phyloP scores from a whole-genome alignment of 305 asterid species.

The Ilex paraguariensis region DNA sequence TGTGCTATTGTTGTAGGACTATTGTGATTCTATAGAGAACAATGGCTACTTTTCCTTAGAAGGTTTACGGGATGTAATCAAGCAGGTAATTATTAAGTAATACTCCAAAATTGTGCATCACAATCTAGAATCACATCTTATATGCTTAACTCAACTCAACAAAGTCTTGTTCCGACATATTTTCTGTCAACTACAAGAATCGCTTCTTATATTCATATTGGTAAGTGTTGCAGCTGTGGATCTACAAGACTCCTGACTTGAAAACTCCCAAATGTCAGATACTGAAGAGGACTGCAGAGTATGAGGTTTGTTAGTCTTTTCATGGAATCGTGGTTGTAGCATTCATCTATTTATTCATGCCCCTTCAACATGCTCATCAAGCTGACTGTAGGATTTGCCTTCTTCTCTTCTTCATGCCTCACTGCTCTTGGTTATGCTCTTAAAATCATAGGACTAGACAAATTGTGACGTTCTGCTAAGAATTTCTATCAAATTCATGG shows the following conservation, averaged over 20 bases:
- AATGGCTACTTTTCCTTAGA: slow-evolving; percentile 72
- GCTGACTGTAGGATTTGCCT: no score
- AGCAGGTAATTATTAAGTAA: slow-evolving; percentile 41
- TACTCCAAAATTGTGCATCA: no score
- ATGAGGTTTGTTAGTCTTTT: slow-evolving; percentile 48
- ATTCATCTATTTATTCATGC: neutral
- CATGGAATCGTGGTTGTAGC: neutral
- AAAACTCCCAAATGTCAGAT: slow-evolving; percentile 76
- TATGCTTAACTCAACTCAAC: no score
- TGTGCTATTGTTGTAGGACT: slow-evolving; percentile 41
- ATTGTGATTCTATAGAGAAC: slow-evolving; percentile 84
- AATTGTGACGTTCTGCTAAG: no score
- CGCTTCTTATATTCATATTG: neutral
- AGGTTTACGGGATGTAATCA: slow-evolving; percentile 62
- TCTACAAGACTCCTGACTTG: slow-evolving; percentile 79
- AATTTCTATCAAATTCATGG: no score
- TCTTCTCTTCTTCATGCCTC: no score
- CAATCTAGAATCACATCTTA: no score
- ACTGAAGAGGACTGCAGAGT: slow-evolving; percentile 60
- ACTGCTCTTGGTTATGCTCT: no score
- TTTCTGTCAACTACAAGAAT: neutral
- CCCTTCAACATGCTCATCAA: neutral
- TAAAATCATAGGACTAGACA: no score
- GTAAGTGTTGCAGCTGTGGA: slow-evolving; percentile 44
- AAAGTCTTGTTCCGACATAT: no score